Conservation (phyloP, 805 yeast genomes). For the Zygosaccharomyces rouxii region DNA sequence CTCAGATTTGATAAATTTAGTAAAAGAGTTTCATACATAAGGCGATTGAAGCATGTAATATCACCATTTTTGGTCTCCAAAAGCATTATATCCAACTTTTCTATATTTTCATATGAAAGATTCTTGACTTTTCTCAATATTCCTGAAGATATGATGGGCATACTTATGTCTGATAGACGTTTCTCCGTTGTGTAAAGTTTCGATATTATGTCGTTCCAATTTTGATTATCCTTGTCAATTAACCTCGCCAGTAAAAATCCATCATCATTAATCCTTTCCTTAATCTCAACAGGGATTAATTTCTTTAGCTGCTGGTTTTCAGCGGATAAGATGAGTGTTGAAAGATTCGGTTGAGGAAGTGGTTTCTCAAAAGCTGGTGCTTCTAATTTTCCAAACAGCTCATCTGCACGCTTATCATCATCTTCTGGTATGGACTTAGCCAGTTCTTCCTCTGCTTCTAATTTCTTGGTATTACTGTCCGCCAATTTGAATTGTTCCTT, state of each 20-base stretch:
- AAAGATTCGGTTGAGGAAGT: constrained; percentile 8
- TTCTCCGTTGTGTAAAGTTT: constrained; percentile 14
- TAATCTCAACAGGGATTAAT: constrained; percentile 21
- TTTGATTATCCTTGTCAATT: constrained; percentile 19
- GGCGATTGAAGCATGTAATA: constrained; percentile 8
- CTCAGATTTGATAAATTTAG: constrained; percentile 17
- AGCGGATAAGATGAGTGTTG: constrained; percentile 18
- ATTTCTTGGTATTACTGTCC: constrained; percentile 11
- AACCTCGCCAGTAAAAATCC: constrained; percentile 21
- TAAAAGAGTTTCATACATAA: constrained; percentile 29
- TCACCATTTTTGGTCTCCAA: constrained; percentile 16
- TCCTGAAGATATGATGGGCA: constrained; percentile 8
- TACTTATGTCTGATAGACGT: constrained; percentile 15
- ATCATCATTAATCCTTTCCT: constrained; percentile 24
- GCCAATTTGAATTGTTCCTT: constrained; percentile 18
- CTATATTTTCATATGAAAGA: constrained; percentile 26
- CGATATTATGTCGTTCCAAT: constrained; percentile 30
- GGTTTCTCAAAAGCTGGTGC: neutral
- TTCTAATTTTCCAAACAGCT: constrained; percentile 1
- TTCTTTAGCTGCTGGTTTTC: constrained; percentile 13
- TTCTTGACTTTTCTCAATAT: constrained; percentile 11
- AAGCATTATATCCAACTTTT: constrained; percentile 28
- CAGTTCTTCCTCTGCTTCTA: constrained; percentile 2
- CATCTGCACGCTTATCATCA: constrained; percentile 4
- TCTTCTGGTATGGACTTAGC: neutral